Base-by-base conservation (phyloP, 192 early-diverging fungal species). In the Linnemannia hyalina region DNA sequence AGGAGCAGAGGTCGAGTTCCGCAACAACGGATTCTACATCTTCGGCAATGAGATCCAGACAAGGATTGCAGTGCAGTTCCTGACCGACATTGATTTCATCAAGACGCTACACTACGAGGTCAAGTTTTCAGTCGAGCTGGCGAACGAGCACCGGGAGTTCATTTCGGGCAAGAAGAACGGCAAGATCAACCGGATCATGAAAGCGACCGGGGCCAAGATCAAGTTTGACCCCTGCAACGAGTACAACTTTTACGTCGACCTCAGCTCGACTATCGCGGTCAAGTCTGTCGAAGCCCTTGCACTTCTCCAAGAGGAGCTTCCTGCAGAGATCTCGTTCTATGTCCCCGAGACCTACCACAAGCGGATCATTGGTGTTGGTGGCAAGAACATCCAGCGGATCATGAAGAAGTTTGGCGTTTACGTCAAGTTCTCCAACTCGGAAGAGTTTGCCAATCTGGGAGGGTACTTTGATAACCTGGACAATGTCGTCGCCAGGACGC, bases 161-260 rank as follows among this genome's bases (percentile, higher is more conserved):
- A 96, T 96, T 70, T 95, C 94, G 73, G 95, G 95, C 69, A 96
- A 96, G 88, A 96, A 96, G 88, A 94, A 93, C 75, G 95, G 95
- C 78, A 96, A 96, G 76, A 95, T 96, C 83, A 96, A 96, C 90
- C 92, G 94, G 75, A 96, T 96, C 80, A 93, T 92, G 71, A 94
- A 95, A 71, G 77, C 90, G 1, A 92, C 91, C 18, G 93, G 88
- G 2, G 94, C 93, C 36, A 83, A 89, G 44, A 90, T 96, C 44
- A 74, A 88, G 20, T 95, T 96, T 84, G 92, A 93, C 41, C 88
- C 91, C 36, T 89, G 89, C 36, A 95, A 94, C 74, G 92, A 93
- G 23, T 95, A 94, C 83, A 96, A 96, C 70, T 94, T 95, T 84
- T 83, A 92, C 35, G 94, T 96, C 70, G 93, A 94, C 35, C 82